Evolutionary conservation across 2,329 filamentous ascomycete genomes (phyloP).

Genomic region (Aspergillus hortae): DNA sequence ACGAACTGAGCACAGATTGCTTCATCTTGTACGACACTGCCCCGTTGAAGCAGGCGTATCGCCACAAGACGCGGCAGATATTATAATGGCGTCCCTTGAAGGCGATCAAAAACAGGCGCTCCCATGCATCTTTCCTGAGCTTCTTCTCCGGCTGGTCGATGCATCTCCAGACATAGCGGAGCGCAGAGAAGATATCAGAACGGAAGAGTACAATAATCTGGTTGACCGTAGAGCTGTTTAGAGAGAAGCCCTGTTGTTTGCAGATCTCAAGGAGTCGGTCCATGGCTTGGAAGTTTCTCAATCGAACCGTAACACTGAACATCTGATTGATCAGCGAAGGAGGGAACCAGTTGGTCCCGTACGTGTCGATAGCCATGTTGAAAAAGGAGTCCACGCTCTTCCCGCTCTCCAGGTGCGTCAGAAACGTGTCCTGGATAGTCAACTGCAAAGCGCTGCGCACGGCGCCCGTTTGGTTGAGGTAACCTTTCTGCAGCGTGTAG

Average conservation of each 20-base stretch:
- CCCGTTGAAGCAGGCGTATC: conserved; percentile 43
- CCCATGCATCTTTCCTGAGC: conserved; percentile 25
- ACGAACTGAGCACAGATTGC: conserved; percentile 26
- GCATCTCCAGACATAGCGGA: conserved; percentile 21
- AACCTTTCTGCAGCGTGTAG: conserved; percentile 30
- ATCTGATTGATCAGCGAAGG: conserved; percentile 35
- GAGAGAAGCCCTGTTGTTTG: conserved; percentile 21
- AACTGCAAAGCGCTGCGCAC: conserved; percentile 25
- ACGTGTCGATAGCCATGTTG: conserved; percentile 32
- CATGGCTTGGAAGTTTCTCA: conserved; percentile 23
- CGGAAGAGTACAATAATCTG: conserved; percentile 27
- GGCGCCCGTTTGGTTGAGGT: conserved; percentile 21
- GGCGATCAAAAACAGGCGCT: conserved; percentile 41
- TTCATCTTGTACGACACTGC: conserved; percentile 33
- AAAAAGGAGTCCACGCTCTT: conserved; percentile 36
- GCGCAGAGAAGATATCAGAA: conserved; percentile 20
- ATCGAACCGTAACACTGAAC: conserved; percentile 28
- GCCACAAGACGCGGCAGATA: conserved; percentile 46
- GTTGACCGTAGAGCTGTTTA: conserved; percentile 27
- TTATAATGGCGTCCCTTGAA: conserved; percentile 39
- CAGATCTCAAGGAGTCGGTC: conserved; percentile 31
- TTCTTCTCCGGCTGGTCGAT: conserved; percentile 16
- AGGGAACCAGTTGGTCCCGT: conserved; percentile 37
- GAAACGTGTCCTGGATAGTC: conserved; percentile 32
- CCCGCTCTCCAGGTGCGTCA: conserved; percentile 30